Conservation (phyloP, 1,284 basidiomycete genomes). For the Irpex sp. region DNA sequence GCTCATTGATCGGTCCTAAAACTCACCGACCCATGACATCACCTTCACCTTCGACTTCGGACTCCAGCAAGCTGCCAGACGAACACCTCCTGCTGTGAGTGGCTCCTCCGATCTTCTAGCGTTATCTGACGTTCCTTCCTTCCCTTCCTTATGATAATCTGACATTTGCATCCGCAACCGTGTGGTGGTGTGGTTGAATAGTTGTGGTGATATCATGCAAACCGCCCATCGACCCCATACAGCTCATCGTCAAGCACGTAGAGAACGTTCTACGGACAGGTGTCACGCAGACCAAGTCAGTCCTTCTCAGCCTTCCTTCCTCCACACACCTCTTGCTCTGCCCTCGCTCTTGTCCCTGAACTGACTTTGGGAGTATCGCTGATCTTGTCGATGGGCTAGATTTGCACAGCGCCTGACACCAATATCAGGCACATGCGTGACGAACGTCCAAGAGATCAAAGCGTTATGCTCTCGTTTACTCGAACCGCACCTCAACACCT, state of each 20-base stretch:
- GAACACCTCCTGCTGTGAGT: conserved; percentile 68
- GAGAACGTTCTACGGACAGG: conserved; percentile 58
- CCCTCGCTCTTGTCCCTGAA: too few species aligned
- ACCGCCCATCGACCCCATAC: conserved; percentile 71
- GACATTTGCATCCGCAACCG: neutral
- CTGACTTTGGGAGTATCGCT: neutral
- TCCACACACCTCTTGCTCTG: neutral
- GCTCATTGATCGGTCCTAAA: neutral
- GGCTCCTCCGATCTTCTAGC: neutral
- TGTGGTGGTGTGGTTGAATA: conserved; percentile 27
- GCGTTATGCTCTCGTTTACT: conserved; percentile 52
- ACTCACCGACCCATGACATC: conserved; percentile 7
- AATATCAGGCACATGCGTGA: conserved; percentile 56
- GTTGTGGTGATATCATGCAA: conserved; percentile 77
- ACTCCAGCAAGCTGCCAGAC: conserved; percentile 63
- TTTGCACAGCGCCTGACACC: conserved; percentile 67
- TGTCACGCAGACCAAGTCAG: conserved; percentile 58
- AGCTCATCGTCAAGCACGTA: conserved; percentile 59
- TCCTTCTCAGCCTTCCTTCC: neutral
- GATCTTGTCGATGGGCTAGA: too few species aligned
- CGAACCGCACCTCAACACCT: conserved; percentile 31
- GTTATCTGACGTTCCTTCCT: conserved; percentile 8
- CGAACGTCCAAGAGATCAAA: conserved; percentile 64
- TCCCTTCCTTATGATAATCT: neutral
- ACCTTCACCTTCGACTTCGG: neutral